Evolutionary conservation across 78 protist genomes (phyloP).

Genomic region (Chrysochromulina parva): DNA sequence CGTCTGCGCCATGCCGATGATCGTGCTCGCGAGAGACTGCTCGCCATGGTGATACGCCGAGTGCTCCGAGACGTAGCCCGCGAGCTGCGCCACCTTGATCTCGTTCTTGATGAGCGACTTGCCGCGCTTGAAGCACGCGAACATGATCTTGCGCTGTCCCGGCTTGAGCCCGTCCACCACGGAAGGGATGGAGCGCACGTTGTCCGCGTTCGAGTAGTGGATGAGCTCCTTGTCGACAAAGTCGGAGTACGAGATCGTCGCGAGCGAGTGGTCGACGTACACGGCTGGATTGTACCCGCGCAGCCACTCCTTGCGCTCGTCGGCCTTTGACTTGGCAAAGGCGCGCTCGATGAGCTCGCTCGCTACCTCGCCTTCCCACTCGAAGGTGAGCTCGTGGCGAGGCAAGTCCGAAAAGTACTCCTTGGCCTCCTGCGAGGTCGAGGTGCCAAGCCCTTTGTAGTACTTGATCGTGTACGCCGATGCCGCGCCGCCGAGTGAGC

Average conservation of each 20-base stretch:
- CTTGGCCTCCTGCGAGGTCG: constrained; percentile 84
- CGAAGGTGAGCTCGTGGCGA: constrained; percentile 73
- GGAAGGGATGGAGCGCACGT: constrained; percentile 93
- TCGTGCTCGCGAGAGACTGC: constrained; percentile 63
- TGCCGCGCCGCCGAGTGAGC: background rate
- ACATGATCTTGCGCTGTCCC: constrained; percentile 95
- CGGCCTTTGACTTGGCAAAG: constrained; percentile 73
- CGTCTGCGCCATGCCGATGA: constrained; percentile 93
- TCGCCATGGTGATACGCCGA: constrained; percentile 99
- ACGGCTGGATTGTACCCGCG: constrained; percentile 47
- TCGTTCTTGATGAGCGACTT: constrained; percentile 77
- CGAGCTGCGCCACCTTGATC: constrained; percentile 98
- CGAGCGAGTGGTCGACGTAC: constrained; percentile 37
- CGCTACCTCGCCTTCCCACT: constrained; percentile 61
- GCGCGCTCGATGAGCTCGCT: constrained; percentile 55
- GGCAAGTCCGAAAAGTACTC: constrained; percentile 88
- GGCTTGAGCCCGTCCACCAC: constrained; percentile 98
- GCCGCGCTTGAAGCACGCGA: constrained; percentile 92
- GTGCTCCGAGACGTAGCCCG: constrained; percentile 87
- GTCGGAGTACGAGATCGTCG: constrained; percentile 34
- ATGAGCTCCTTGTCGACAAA: constrained; percentile 85
- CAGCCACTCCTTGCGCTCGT: constrained; percentile 95
- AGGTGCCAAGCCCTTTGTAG: constrained; percentile 99
- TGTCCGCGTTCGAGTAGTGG: constrained; percentile 90
- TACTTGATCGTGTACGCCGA: constrained; percentile 85